These are phyloP conservation scores for Nakazawaea populi DNA, from an alignment of 805 yeast species.

Conservation along the genomic window DNA sequence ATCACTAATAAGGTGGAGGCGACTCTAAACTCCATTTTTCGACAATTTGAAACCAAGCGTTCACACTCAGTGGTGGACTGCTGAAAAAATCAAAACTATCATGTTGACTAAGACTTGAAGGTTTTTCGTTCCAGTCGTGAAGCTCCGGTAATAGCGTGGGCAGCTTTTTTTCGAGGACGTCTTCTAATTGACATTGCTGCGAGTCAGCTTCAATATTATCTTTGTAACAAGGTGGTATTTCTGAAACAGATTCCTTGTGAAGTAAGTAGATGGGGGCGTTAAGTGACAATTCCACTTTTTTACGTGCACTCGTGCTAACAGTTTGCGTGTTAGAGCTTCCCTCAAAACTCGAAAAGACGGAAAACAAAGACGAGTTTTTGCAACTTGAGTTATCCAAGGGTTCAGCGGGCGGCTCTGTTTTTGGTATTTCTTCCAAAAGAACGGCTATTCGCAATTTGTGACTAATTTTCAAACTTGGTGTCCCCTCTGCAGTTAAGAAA, in stretches of 20 bases:
- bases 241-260: conserved; percentile 3
- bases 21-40: neutral
- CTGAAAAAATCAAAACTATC: too few relatives aligned
- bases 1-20: neutral
- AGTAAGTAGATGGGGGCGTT: conserved; percentile 5
- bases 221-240: conserved; percentile 3
- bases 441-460: conserved; percentile 16
- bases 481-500: conserved; percentile 2
- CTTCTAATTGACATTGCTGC: too few relatives aligned
- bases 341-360: neutral
- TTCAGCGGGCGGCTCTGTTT: too few relatives aligned
- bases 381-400: too few relatives aligned
- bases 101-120: too few relatives aligned
- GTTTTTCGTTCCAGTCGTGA: too few relatives aligned
- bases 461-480: conserved; percentile 16
- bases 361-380: neutral
- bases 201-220: too few relatives aligned
- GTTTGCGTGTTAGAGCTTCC: neutral
- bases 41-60: neutral
- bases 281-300: neutral
- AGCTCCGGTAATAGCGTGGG: too few relatives aligned
- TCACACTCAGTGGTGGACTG: neutral
- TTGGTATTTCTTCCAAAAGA: conserved; percentile 4
- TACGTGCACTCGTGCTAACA: neutral
- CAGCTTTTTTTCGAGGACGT: too few relatives aligned